Evolutionary conservation across 441 rosid species (phyloP), one percentile per base, ranked within the genome.

Genomic region (Erysimum cheiri): DNA sequence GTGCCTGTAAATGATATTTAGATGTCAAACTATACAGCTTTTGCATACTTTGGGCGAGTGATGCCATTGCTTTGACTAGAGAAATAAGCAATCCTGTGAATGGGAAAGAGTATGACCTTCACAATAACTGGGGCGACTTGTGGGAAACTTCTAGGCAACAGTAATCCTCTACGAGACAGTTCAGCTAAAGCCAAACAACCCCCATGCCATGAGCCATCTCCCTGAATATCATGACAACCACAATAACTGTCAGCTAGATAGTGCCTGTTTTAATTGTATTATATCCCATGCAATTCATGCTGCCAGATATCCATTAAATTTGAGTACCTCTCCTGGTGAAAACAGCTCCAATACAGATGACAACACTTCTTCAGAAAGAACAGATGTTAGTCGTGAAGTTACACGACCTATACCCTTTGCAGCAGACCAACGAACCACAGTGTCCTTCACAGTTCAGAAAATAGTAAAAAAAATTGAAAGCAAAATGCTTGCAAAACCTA

Each of bases 141-240:
- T 48, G 97, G 92, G 73, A 92, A 90, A 84, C 92, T 87, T 71
- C 72, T 77, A 37, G 97, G 98, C 69, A 90, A 80, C 73, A 94
- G 88, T 84, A 94, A 80, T 40, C 99, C 98, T 85, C 98, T 84
- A 56, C 97, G 90, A 52, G 97, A 92, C 70, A 94, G 80, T 80
- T 94, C 97, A 55, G 98, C 98, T 76, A 91, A 79, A 46, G 98
- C 89, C 77, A 91, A 83, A 88, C 98, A 94, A 73, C 95, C 97
- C 32, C 98, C 98, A 85, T 91, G 98, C 98, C 98, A 93, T 13
- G 98, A 89, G 70, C 96, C 97, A 85, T 93, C 98, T 71, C 97
- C 96, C 98, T 93, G 78, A 70, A 72, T 69, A 82, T 48, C 47
- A 69, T 46, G 59, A 60, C 29, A 53, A 44, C 26, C 35, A 60